These are phyloP conservation scores for Ophiostoma australiae DNA, from an alignment of 2,329 filamentous ascomycete genomes.

Conservation along the genomic window DNA sequence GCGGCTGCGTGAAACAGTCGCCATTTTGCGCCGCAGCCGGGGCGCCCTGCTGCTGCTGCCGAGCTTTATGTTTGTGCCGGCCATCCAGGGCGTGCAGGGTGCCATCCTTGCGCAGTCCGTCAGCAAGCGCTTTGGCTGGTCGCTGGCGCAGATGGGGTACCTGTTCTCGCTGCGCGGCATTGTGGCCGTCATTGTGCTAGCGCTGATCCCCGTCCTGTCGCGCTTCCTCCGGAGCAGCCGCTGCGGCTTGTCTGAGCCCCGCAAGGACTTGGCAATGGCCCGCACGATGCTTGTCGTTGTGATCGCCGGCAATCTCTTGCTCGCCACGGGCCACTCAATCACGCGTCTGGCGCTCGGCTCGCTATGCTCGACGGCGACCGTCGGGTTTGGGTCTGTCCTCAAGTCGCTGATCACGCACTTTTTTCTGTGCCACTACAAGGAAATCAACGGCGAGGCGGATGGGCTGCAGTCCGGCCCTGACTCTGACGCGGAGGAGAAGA, in stretches of 20 bases:
- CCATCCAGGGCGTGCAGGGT: conserved; percentile 36
- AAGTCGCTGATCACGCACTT: background rate
- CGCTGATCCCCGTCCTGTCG: background rate
- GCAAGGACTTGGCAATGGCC: background rate
- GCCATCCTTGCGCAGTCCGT: conserved; percentile 40
- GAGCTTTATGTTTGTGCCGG: conserved; percentile 38
- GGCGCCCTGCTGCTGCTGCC: conserved; percentile 38
- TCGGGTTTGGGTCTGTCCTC: background rate
- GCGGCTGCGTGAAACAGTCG: background rate
- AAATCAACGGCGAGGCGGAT: background rate
- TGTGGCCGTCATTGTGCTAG: conserved; percentile 38
- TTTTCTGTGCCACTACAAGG: background rate
- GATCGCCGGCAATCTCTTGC: background rate
- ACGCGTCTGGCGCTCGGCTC: background rate
- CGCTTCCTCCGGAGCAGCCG: background rate
- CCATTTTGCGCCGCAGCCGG: background rate
- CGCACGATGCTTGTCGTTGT: background rate
- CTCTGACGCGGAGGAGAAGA: background rate
- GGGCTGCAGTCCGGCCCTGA: background rate
- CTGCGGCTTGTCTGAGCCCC: background rate
- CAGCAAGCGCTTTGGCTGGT: conserved; percentile 44
- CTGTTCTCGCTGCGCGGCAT: conserved; percentile 41
- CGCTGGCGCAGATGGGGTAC: conserved; percentile 40
- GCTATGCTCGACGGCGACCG: background rate
- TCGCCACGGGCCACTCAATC: background rate